Base-by-base conservation (phyloP, 108 stramenopile species). In the Cyclotella kingstonii region DNA sequence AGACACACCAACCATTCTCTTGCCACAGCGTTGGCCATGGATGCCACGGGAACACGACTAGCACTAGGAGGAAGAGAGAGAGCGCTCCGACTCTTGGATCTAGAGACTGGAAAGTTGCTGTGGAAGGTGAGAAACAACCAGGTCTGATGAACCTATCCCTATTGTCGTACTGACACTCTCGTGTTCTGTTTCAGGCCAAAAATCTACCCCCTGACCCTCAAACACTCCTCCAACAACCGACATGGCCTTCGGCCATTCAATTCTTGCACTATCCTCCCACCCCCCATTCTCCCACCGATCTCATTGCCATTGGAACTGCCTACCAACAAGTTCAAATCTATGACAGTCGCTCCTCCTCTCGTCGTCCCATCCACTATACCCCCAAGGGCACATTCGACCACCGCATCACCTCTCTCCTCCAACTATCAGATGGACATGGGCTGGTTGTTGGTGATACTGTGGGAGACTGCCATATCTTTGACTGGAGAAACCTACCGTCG, bases 191-290 rank as follows among this genome's bases (percentile, higher is more conserved):
- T 21, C 11, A 91, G 63, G 81, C 88, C 18, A 93, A 93, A 63
- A 93, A 93, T 74, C 44, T 89, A 38, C 80, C 87, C 31, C 86
- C 91, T 5, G 85, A 93, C 79, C 86, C 86, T 15, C 88, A 86
- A 74, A 93, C 91, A 17, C 64, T 93, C 17, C 55, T 93, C 1
- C 88, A 87, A 54, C 84, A 86, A 44, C 88, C 83, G 5, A 70
- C 88, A 19, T 93, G 91, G 91, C 79, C 91, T 23, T 78, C 87
- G 0, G 55, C 84, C 6, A 59, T 93, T 18, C 59, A 63, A 38
- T 89, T 86, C 49, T 49, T 87, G 22, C 25, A 72, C 18, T 54
- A 54, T 14, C 60, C 60, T 10, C 11, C 33, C 38, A 23, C 19
- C 22, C 23, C 7, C 28, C 54, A 54, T 40, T 52, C 56, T 1